Percentiles rank a stretch among this genome's conserved stretches.
Conservation (phyloP, 2,329 filamentous ascomycete species). For the Colletotrichum falcatum region DNA sequence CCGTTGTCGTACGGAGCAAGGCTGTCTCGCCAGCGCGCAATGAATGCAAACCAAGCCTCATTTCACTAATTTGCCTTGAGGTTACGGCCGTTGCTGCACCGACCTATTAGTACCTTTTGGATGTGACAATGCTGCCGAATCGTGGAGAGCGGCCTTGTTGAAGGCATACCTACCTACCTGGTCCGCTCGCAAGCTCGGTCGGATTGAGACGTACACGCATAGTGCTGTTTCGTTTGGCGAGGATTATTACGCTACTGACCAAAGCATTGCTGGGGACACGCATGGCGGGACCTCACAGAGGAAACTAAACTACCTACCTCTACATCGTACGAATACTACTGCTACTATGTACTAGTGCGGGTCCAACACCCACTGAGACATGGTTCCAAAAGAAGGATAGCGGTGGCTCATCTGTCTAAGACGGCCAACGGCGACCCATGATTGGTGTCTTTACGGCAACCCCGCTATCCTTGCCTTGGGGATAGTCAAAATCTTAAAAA, state of each 20-base stretch:
- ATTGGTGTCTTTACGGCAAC: conserved; percentile 41
- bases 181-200: conserved; percentile 29
- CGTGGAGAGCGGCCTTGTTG: conserved; percentile 11
- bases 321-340: too few species aligned
- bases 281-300: background rate
- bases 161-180: background rate
- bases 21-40: conserved; percentile 1
- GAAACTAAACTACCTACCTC: too few species aligned
- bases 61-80: conserved; percentile 5
- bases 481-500: conserved; percentile 43
- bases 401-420: conserved; percentile 38
- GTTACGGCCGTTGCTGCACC: conserved; percentile 33
- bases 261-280: conserved; percentile 20
- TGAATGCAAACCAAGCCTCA: background rate
- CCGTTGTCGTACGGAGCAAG: conserved; percentile 6
- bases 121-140: conserved; percentile 6
- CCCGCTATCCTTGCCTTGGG: conserved; percentile 34
- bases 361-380: conserved; percentile 38
- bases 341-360: background rate
- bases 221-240: conserved; percentile 31
- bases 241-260: conserved; percentile 13
- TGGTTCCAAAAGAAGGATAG: conserved; percentile 36
- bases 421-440: conserved; percentile 11
- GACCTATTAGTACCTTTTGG: background rate
- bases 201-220: conserved; percentile 18